Percentiles rank a stretch among this genome's conserved stretches.
Conservation (phyloP, 805 yeast genomes). For the Suhomyces canberraensis region DNA sequence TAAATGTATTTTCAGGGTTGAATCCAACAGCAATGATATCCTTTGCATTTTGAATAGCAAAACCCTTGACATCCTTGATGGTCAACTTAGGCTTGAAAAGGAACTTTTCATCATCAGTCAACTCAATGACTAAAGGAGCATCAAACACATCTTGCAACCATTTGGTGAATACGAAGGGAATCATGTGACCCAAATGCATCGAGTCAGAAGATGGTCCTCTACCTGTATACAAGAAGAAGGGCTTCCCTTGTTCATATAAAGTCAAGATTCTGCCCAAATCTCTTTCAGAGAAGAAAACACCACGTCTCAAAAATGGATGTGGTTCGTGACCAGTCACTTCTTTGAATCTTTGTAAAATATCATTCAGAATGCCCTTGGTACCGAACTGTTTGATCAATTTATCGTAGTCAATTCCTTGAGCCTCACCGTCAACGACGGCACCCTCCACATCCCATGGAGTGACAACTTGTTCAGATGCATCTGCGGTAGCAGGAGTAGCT, state of each 20-base stretch:
- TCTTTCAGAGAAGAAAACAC: slow-evolving; percentile 89
- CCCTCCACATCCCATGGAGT: slow-evolving; percentile 99
- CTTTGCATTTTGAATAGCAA: slow-evolving; percentile 78
- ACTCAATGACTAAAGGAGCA: slow-evolving; percentile 88
- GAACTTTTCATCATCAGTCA: slow-evolving; percentile 97
- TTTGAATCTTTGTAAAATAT: slow-evolving; percentile 71
- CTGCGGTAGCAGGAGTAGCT: not conserved
- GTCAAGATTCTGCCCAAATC: slow-evolving; percentile 76
- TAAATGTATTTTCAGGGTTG: slow-evolving; percentile 90
- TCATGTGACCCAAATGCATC: slow-evolving; percentile 95
- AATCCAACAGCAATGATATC: slow-evolving; percentile 95
- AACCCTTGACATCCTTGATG: slow-evolving; percentile 80
- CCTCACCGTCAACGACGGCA: slow-evolving; percentile 90
- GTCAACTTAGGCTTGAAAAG: slow-evolving; percentile 87
- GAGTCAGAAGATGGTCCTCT: slow-evolving; percentile 95
- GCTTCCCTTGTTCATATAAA: slow-evolving; percentile 90
- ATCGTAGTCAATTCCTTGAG: slow-evolving; percentile 90
- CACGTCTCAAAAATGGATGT: slow-evolving; percentile 85
- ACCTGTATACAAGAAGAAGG: slow-evolving; percentile 93
- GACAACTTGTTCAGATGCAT: slow-evolving; percentile 33
- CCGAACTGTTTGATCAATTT: slow-evolving; percentile 86
- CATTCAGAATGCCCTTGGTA: slow-evolving; percentile 66
- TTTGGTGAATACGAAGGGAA: slow-evolving; percentile 92
- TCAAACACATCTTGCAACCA: slow-evolving; percentile 98
- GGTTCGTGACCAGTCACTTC: slow-evolving; percentile 86